Conservation (phyloP, 116 monocot species). For the Trichopus zeylanicus region DNA sequence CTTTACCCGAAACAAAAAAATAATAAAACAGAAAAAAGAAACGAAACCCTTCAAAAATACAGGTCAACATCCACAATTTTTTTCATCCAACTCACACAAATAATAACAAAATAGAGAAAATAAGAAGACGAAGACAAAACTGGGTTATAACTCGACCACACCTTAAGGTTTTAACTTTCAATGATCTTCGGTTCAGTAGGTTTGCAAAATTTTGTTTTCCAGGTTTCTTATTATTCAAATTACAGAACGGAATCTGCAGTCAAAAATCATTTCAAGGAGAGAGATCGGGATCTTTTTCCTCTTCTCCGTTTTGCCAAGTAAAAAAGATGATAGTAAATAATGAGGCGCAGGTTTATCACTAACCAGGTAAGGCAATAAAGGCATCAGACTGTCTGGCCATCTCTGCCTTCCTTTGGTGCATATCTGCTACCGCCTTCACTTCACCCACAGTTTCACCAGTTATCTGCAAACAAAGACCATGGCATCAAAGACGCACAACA, state of each 20-base stretch:
- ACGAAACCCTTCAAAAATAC: no score
- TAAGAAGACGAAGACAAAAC: no score
- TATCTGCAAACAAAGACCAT: conserved; percentile 5
- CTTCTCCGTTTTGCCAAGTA: background rate
- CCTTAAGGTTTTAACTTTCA: no score
- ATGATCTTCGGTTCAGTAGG: no score
- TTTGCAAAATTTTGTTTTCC: no score
- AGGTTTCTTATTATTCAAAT: no score
- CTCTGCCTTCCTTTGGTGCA: conserved; percentile 20
- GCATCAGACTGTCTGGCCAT: conserved; percentile 19
- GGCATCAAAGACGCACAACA: background rate
- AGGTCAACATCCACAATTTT: no score
- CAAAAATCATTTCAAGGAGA: background rate
- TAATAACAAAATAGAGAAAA: no score
- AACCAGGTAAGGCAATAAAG: conserved; percentile 19
- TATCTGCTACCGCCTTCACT: conserved; percentile 14
- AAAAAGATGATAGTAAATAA: background rate
- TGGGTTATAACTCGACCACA: no score
- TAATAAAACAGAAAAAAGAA: no score
- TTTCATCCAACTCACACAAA: no score
- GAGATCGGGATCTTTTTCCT: background rate
- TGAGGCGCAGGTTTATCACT: background rate
- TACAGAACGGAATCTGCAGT: background rate
- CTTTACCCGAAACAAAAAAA: no score
- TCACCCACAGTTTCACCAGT: conserved; percentile 14